Evolutionary conservation across 768 basidiomycete species (phyloP), one percentile per base, ranked within the genome.

Genomic region (Calocera viscosa): DNA sequence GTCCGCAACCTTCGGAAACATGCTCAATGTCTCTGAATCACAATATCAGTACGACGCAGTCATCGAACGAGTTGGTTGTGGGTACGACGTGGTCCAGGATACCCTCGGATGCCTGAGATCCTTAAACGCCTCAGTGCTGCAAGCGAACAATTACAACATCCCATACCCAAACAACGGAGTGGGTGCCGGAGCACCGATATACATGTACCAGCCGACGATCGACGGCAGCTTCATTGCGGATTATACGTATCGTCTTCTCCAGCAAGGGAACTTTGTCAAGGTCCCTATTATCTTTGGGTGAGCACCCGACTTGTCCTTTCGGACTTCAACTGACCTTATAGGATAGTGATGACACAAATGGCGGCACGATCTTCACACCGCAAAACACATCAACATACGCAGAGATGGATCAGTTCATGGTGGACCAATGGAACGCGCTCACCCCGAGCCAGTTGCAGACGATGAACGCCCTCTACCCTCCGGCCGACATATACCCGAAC

Each of bases 391-490:
- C 53, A 10, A 60, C 53, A 11, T 60, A 60, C 30, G 53, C 53
- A 19, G 53, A 60, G 53, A 60, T 60, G 53, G 53, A 60, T 32
- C 26, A 60, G 30, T 60, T 60, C 53, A 60, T 60, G 53, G 14
- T 60, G 14, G 53, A 60, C 16, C 53, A 60, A 19, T 60, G 53
- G 53, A 60, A 60, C 30, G 53, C 53, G 14, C 19, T 60, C 2
- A 60, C 53, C 2, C 53, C 53, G 14, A 10, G 8, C 11, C 53
- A 60, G 26, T 19, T 60, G 19, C 14, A 60, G 30, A 60, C 53
- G 53, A 60, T 60, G 26, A 60, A 60, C 53, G 11, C 30, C 5
- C 53, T 60, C 26, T 60, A 60, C 22, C 53, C 53, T 26, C 53
- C 53, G 7, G 53, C 53, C 5, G 53, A 60, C 16, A 32, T 60